Conservation (phyloP, 306 rosid genomes). For the Acacia confusa region DNA sequence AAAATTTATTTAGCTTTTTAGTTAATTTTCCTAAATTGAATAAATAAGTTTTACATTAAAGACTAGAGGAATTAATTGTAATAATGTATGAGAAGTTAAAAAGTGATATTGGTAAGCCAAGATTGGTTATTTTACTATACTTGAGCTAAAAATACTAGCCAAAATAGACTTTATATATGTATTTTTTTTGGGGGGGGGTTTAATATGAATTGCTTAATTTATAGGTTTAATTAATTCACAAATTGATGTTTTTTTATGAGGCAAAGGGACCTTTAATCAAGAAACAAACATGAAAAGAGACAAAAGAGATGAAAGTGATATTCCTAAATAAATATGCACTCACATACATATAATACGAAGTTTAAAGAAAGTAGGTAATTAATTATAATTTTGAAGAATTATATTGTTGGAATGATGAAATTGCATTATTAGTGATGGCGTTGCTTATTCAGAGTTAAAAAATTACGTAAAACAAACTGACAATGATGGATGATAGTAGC, state of each 20-base stretch:
- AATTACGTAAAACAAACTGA: neutral
- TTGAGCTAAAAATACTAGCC: neutral
- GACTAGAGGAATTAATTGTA: too few species aligned
- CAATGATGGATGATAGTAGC: neutral
- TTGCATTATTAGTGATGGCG: conserved; percentile 15
- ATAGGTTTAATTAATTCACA: neutral
- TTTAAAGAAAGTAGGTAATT: neutral
- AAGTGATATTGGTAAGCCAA: neutral
- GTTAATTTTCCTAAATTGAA: too few species aligned
- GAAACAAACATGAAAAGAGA: neutral
- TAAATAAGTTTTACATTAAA: too few species aligned
- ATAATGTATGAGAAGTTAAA: neutral
- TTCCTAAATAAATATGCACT: neutral
- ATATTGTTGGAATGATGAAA: conserved; percentile 20
- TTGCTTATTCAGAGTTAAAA: neutral
- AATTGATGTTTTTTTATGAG: neutral
- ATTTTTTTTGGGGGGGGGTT: neutral
- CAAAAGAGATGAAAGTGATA: neutral
- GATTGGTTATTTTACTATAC: neutral
- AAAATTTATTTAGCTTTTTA: too few species aligned
- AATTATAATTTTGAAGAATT: neutral
- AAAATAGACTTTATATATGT: neutral
- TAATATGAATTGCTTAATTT: neutral
- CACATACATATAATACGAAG: neutral
- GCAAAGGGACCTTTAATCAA: neutral